Percentiles rank a stretch among this genome's conserved stretches.
These are phyloP conservation scores for Apophysomyces ossiformis DNA, from an alignment of 371 early-diverging fungal genomes.

Conservation along the genomic window DNA sequence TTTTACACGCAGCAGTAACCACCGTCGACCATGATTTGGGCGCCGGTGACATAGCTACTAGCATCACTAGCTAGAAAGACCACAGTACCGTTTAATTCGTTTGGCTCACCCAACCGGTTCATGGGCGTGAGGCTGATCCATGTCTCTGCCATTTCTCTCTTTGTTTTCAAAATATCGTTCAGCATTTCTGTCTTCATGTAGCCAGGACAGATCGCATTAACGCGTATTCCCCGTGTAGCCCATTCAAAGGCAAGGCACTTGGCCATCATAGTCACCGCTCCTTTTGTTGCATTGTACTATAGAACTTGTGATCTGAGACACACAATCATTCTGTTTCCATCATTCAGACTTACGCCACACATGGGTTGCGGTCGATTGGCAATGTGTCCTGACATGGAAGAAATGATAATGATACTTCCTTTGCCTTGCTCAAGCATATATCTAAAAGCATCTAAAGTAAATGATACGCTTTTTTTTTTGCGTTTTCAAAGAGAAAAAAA, in stretches of 20 bases:
- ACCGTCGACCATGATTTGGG: constrained; percentile 54
- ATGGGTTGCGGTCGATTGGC: constrained; percentile 54
- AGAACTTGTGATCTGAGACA: background rate
- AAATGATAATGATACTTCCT: constrained; percentile 50
- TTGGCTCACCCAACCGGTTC: constrained; percentile 60
- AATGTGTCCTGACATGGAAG: constrained; percentile 49
- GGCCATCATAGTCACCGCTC: constrained; percentile 65
- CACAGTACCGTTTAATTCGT: constrained; percentile 73
- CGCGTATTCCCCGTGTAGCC: constrained; percentile 50
- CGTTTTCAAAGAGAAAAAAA: background rate
- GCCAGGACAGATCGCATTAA: constrained; percentile 51
- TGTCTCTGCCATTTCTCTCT: constrained; percentile 33
- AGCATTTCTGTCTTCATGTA: constrained; percentile 56
- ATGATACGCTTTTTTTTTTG: too few relatives aligned
- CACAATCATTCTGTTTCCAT: background rate
- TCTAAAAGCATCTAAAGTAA: background rate
- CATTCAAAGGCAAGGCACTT: constrained; percentile 53
- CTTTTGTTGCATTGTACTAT: constrained; percentile 65
- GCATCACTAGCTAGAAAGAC: constrained; percentile 74
- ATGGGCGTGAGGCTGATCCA: constrained; percentile 49
- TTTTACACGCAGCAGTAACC: constrained; percentile 49
- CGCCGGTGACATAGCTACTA: constrained; percentile 63
- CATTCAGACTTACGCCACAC: constrained; percentile 38
- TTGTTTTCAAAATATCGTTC: constrained; percentile 33
- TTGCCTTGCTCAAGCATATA: constrained; percentile 47